phyloP scores from a whole-genome alignment of 2,329 filamentous ascomycete species.

The Waltergamsia citrina region DNA sequence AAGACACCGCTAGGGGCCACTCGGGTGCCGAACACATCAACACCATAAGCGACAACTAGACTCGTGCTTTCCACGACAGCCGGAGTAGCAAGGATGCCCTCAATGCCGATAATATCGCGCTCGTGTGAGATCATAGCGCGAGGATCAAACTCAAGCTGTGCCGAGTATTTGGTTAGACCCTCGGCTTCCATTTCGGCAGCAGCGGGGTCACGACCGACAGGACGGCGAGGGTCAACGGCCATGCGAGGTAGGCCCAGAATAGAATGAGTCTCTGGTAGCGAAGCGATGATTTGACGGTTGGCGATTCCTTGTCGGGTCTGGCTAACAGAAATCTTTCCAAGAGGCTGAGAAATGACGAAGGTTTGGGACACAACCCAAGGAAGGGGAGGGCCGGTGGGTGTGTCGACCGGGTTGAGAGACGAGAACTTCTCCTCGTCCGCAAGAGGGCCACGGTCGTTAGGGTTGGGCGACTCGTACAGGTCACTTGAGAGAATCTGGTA shows the following conservation, averaged over 20 bases:
- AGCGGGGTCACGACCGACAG: constrained; percentile 75
- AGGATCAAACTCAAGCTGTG: constrained; percentile 75
- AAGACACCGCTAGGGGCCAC: constrained; percentile 84
- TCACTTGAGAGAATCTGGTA: constrained; percentile 82
- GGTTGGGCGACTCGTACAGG: constrained; percentile 74
- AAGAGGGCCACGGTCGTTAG: constrained; percentile 79
- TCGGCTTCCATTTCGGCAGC: constrained; percentile 68
- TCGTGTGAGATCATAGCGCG: constrained; percentile 73
- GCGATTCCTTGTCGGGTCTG: constrained; percentile 90
- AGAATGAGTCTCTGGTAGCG: constrained; percentile 61
- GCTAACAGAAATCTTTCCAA: constrained; percentile 72
- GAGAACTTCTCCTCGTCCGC: constrained; percentile 65
- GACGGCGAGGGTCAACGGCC: constrained; percentile 76
- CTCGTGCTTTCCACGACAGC: constrained; percentile 87
- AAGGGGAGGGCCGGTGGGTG: constrained; percentile 43
- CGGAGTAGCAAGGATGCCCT: constrained; percentile 63
- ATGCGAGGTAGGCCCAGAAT: constrained; percentile 73
- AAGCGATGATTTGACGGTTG: constrained; percentile 70
- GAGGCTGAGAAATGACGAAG: constrained; percentile 70
- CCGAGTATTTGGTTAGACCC: constrained; percentile 67
- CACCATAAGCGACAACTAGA: constrained; percentile 76
- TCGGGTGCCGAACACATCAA: constrained; percentile 81
- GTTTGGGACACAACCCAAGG: constrained; percentile 74
- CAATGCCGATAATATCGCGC: constrained; percentile 70
- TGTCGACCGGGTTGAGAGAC: constrained; percentile 56